Evolutionary conservation across 306 rosid species (phyloP).

Genomic region (Casuarina glauca): DNA sequence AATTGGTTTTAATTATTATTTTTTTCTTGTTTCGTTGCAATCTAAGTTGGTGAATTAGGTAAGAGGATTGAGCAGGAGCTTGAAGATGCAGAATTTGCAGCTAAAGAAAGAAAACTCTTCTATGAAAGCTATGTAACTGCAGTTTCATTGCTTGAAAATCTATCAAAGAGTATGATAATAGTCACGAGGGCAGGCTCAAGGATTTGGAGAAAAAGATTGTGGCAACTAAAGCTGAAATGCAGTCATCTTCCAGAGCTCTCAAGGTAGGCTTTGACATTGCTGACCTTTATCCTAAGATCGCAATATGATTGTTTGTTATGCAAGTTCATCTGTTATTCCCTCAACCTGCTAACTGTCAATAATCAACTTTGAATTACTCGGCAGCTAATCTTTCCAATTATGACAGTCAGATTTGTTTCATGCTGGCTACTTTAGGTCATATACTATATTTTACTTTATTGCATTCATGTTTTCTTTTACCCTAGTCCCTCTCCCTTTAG

Average conservation of each 20-base stretch:
- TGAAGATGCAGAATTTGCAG: slow-evolving; percentile 66
- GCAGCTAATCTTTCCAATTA: not conserved
- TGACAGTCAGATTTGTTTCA: not conserved
- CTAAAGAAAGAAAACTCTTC: slow-evolving; percentile 57
- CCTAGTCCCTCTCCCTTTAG: not conserved
- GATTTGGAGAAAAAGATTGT: slow-evolving; percentile 79
- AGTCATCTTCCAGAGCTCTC: slow-evolving; percentile 77
- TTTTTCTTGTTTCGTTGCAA: slow-evolving; percentile 23
- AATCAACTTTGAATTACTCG: not conserved
- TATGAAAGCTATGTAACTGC: slow-evolving; percentile 59
- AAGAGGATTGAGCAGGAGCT: slow-evolving; percentile 81
- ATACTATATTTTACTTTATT: not conserved
- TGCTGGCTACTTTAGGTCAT: not conserved
- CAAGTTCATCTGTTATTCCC: slow-evolving; percentile 15
- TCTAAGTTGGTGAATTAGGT: slow-evolving; percentile 84
- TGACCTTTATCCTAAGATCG: not conserved
- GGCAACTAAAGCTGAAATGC: slow-evolving; percentile 68
- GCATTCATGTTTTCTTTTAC: not conserved
- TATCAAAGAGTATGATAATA: slow-evolving; percentile 78
- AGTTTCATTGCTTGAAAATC: slow-evolving; percentile 74
- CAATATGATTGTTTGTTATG: not conserved
- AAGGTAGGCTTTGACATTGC: slow-evolving; percentile 52
- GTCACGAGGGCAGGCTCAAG: slow-evolving; percentile 74
- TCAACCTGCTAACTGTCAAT: slow-evolving; percentile 7
- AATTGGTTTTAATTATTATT: not conserved